phyloP scores from a whole-genome alignment of 257 asterid species.

The Nicotiana tomentosiformis region DNA sequence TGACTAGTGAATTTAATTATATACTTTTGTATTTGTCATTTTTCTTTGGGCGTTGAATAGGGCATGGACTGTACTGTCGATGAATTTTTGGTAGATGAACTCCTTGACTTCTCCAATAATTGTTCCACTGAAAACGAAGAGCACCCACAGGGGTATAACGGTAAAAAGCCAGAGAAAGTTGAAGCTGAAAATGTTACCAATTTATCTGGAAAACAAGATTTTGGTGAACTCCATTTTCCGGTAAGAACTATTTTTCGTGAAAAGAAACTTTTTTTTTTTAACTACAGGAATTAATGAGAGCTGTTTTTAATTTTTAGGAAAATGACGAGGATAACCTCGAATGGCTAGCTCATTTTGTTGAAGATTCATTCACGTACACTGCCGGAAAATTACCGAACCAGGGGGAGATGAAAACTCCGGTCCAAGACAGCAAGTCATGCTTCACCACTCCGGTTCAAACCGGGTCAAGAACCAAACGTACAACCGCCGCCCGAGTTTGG shows the following conservation, averaged over 20 bases:
- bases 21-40: no score
- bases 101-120: background rate
- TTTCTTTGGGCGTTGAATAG: background rate
- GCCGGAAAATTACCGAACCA: conserved; percentile 9
- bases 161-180: background rate
- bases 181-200: background rate
- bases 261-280: no score
- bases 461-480: background rate
- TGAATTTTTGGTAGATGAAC: background rate
- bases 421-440: no score
- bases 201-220: background rate
- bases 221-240: background rate
- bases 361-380: conserved; percentile 25
- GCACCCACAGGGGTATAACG: background rate
- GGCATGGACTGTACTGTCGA: background rate
- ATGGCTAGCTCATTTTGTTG: conserved; percentile 38
- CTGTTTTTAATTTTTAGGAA: conserved; percentile 11
- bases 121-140: background rate
- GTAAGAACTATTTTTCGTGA: background rate
- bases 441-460: background rate
- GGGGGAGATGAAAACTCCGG: background rate
- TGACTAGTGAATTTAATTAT: no score
- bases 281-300: no score
- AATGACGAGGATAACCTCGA: conserved; percentile 36
- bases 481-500: conserved; percentile 13